Percentiles rank a stretch among this genome's conserved stretches.
phyloP scores from a whole-genome alignment of 1,139 yeast genomes.

The Yamadazyma atmosphaerica region DNA sequence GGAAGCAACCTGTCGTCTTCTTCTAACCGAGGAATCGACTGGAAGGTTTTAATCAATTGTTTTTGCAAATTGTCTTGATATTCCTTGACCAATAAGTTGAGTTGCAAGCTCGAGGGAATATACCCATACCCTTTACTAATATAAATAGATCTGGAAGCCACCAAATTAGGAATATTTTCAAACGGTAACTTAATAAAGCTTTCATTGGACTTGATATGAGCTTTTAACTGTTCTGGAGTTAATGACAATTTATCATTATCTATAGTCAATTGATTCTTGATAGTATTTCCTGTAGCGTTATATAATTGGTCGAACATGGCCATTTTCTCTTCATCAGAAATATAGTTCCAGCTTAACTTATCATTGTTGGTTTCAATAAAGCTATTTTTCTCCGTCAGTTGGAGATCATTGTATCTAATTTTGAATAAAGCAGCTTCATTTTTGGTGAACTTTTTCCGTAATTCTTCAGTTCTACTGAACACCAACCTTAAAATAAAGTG shows the following conservation, averaged over 20 bases:
- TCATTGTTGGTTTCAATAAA: conserved; percentile 57
- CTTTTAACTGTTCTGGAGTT: conserved; percentile 43
- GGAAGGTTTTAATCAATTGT: conserved; percentile 68
- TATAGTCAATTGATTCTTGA: conserved; percentile 29
- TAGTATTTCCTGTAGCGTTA: conserved; percentile 48
- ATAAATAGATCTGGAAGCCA: conserved; percentile 68
- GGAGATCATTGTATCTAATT: conserved; percentile 66
- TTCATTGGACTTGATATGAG: conserved; percentile 50
- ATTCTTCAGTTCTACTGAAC: conserved; percentile 86
- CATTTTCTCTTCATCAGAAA: conserved; percentile 59
- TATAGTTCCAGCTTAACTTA: conserved; percentile 72
- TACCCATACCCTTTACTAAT: conserved; percentile 73
- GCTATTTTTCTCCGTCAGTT: conserved; percentile 66
- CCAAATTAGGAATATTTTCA: conserved; percentile 76
- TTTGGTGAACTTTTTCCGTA: conserved; percentile 73
- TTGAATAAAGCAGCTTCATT: conserved; percentile 76
- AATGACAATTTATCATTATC: conserved; percentile 33
- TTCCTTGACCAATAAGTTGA: conserved; percentile 66
- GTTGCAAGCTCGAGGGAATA: conserved; percentile 80
- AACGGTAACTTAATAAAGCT: conserved; percentile 81
- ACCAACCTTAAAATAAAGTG: conserved; percentile 87
- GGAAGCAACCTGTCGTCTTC: conserved; percentile 92
- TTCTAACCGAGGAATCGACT: conserved; percentile 78
- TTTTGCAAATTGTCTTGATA: conserved; percentile 54
- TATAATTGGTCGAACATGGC: conserved; percentile 51